phyloP scores from a whole-genome alignment of 345 rosid species.

The Sonneratia alba region DNA sequence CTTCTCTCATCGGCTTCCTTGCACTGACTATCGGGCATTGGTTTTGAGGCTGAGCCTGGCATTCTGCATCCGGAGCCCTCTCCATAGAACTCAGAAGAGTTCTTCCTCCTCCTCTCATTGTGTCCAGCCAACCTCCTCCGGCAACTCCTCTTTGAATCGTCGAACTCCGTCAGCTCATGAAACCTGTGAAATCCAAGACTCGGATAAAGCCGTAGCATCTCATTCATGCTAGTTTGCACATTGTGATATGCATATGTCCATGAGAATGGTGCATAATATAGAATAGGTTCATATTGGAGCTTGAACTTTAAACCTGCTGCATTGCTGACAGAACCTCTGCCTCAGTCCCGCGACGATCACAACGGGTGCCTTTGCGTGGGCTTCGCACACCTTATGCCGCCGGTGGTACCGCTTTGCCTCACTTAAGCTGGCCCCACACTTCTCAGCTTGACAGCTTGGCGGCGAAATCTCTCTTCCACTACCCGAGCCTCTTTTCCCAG shows the following conservation, averaged over 20 bases:
- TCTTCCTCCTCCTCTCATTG: slow-evolving; percentile 77
- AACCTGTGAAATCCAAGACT: slow-evolving; percentile 21
- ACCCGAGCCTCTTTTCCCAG: slow-evolving; percentile 25
- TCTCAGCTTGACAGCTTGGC: slow-evolving; percentile 58
- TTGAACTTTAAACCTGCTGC: slow-evolving; percentile 58
- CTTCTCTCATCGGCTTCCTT: slow-evolving; percentile 26
- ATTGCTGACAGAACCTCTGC: slow-evolving; percentile 88
- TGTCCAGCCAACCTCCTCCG: slow-evolving; percentile 70
- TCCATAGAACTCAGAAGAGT: slow-evolving; percentile 30
- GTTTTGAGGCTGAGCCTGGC: slow-evolving; percentile 9
- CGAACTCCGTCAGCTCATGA: slow-evolving; percentile 65
- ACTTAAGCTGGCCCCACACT: slow-evolving; percentile 50
- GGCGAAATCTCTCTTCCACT: slow-evolving; percentile 23
- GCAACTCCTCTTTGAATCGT: slow-evolving; percentile 78
- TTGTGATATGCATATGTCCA: no score
- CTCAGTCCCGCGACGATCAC: slow-evolving; percentile 50
- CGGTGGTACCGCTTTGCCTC: slow-evolving; percentile 71
- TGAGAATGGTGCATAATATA: no score
- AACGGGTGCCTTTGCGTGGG: slow-evolving; percentile 62
- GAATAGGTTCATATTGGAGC: no score
- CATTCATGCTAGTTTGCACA: background rate
- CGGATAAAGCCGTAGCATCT: background rate
- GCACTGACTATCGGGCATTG: slow-evolving; percentile 22
- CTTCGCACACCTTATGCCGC: slow-evolving; percentile 81
- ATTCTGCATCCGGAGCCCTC: slow-evolving; percentile 49